Base-by-base conservation (phyloP, 495 filamentous ascomycete genomes). In the Penicillium lividum region DNA sequence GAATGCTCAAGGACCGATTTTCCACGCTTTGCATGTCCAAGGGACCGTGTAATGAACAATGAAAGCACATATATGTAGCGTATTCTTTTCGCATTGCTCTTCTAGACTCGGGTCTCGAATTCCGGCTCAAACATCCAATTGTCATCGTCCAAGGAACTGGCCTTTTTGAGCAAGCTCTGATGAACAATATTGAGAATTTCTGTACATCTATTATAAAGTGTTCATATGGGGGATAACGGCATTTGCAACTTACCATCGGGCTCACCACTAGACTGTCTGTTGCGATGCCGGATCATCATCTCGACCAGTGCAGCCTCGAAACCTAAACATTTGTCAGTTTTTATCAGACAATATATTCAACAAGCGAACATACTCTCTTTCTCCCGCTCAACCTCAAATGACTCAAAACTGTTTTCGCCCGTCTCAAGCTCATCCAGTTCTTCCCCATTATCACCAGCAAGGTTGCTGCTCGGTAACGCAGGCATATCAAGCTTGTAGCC, bases 91-190 rank as follows among this genome's bases (percentile, higher is more conserved):
- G 4, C 33, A 43, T 45, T 42, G 8, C 18, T 30, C n/a, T 16
- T 30, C 31, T 46, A 55, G 9, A 47, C n/a, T 13, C 38, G 38
- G 7, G 30, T 28, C n/a, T 34, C 73, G 31, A 83, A 78, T 62
- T 93, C 91, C 2, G 82, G 80, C 71, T 95, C 91, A 69, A 85
- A 95, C 83, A 96, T 93, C 92, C 92, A 97, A 61, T 88, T 90
- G 59, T 97, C 92, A 44, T 94, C 89, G 25, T 89, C 80, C 56
- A 96, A 67, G 4, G 87, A 83, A 4, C 85, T 85, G 11, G 87
- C 87, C 61, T 92, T 90, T 31, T 81, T 81, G 64, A 82, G 79
- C 47, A 94, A 76, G 65, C 86, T 91, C n/a, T 86, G 81, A 59
- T 85, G 82, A 52, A 93, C 80, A 3, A 86, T 82, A 54, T 85